A percentile compares a stretch with the other conserved stretches of the same genome.
Evolutionary conservation across 768 basidiomycete species (phyloP).

Genomic region (Candolleomyces aberdarensis): DNA sequence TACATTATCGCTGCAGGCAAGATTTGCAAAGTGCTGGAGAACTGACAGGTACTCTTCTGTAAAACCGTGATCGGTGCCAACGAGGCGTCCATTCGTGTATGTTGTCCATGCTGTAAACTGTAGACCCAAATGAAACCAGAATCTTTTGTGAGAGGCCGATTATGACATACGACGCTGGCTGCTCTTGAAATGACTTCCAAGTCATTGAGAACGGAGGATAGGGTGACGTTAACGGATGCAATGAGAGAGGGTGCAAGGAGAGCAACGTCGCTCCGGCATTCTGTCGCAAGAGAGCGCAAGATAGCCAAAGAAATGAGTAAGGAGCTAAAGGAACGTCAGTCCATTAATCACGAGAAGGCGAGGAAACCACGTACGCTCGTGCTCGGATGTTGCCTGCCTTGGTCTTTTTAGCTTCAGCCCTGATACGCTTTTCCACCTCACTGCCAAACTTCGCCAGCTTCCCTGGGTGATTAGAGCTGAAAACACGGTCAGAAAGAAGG

Average conservation of each 20-base stretch:
- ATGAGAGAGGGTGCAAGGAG: constrained; percentile 71
- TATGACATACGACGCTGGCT: constrained; percentile 68
- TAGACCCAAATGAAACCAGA: neutral
- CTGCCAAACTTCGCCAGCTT: constrained; percentile 75
- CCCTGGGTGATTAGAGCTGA: constrained; percentile 69
- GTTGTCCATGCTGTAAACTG: constrained; percentile 92
- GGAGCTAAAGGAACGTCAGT: constrained; percentile 40
- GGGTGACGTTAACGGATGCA: constrained; percentile 56
- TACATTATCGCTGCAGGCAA: constrained; percentile 49
- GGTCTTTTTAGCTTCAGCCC: constrained; percentile 62
- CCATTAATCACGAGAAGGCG: neutral
- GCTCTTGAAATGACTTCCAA: constrained; percentile 74
- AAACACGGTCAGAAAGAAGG: constrained; percentile 1
- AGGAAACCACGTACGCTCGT: constrained; percentile 60
- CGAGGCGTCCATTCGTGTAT: constrained; percentile 81
- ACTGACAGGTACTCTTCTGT: constrained; percentile 70
- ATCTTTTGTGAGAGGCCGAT: neutral
- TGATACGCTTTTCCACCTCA: constrained; percentile 76
- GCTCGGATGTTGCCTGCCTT: constrained; percentile 72
- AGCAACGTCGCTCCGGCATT: constrained; percentile 82
- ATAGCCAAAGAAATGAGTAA: constrained; percentile 84
- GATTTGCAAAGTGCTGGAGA: constrained; percentile 59
- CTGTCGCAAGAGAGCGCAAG: constrained; percentile 75
- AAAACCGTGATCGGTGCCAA: constrained; percentile 71
- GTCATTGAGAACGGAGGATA: constrained; percentile 56